Evolutionary conservation across 495 filamentous ascomycete species (phyloP), one percentile per base, ranked within the genome.

Genomic region (Copromyces sp.): DNA sequence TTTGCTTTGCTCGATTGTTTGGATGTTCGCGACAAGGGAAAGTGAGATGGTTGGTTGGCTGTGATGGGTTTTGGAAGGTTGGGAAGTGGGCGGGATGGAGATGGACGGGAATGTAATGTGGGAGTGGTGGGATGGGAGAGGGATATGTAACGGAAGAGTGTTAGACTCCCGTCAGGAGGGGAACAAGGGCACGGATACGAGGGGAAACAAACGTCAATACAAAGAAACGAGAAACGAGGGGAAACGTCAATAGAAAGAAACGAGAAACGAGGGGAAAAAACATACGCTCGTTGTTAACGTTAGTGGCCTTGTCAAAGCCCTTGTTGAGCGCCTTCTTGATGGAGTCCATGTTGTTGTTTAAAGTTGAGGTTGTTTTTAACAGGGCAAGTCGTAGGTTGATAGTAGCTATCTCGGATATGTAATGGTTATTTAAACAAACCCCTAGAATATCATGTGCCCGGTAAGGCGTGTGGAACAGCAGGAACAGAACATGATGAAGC

Each of bases 211-310:
- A 8, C 12, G 47, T 24, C 24, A 24, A 9, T 9, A 29, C 4
- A 24, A 11, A 4, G 3, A 8, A 32, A 8, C 4, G 16, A 61
- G 40, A 16, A 11, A 35, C 3, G 7, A 24, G 16, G 24, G 42
- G 3, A 9, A 9, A 8, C 12, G 47, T 24, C 24, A 24, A 9
- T 9, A 29, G 11, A 24, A 11, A 4, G 3, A 8, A 32, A 8
- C 4, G 16, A 61, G 40, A 16, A 11, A 35, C 3, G 7, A 24
- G 16, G 24, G 11, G 5, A 17, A 4, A 11, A 9, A n/a, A 41
- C 75, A n/a, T 71, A 77, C 73, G 75, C 61, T 77, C 75, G 0
- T 71, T 4, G 6, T 77, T 44, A 16, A 29, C 47, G 17, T 14
- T 61, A 2, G 70, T 72, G 1, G 70, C 75, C 68, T 72, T 71